Percentiles rank a stretch among this genome's conserved stretches.
Evolutionary conservation across 2,329 filamentous ascomycete species (phyloP).

Genomic region (Pezicula neosporulosa): DNA sequence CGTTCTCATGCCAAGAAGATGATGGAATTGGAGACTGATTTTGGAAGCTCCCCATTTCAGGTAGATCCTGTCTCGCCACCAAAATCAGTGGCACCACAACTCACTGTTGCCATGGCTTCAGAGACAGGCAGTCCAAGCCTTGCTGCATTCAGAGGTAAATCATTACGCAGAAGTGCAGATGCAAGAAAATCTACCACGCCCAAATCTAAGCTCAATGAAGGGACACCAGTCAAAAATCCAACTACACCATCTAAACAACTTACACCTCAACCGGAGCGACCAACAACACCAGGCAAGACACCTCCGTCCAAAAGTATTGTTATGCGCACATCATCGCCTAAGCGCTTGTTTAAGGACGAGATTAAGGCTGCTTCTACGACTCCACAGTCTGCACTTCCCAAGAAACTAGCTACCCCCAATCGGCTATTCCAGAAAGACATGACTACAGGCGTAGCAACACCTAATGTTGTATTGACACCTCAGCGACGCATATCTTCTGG

Average conservation of each 20-base stretch:
- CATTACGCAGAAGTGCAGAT: constrained; percentile 44
- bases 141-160: constrained; percentile 48
- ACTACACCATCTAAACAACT: constrained; percentile 34
- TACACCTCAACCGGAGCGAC: constrained; percentile 40
- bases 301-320: constrained; percentile 43
- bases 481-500: constrained; percentile 60
- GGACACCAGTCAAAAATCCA: constrained; percentile 30
- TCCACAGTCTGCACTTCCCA: constrained; percentile 29
- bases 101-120: constrained; percentile 37
- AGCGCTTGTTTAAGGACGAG: constrained; percentile 38
- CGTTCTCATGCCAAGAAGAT: constrained; percentile 49
- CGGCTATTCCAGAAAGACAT: constrained; percentile 52
- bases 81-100: constrained; percentile 26
- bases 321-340: constrained; percentile 44
- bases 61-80: constrained; percentile 31
- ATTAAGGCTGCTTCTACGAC: constrained; percentile 30
- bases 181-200: constrained; percentile 39
- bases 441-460: constrained; percentile 54
- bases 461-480: constrained; percentile 61
- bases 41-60: constrained; percentile 41
- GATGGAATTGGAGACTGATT: constrained; percentile 56
- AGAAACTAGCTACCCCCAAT: constrained; percentile 31
- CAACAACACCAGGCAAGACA: constrained; percentile 46
- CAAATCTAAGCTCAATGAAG: constrained; percentile 16
- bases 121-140: constrained; percentile 52